These are phyloP conservation scores for Cardamine resedifolia DNA, from an alignment of 345 rosid species.

Conservation along the genomic window DNA sequence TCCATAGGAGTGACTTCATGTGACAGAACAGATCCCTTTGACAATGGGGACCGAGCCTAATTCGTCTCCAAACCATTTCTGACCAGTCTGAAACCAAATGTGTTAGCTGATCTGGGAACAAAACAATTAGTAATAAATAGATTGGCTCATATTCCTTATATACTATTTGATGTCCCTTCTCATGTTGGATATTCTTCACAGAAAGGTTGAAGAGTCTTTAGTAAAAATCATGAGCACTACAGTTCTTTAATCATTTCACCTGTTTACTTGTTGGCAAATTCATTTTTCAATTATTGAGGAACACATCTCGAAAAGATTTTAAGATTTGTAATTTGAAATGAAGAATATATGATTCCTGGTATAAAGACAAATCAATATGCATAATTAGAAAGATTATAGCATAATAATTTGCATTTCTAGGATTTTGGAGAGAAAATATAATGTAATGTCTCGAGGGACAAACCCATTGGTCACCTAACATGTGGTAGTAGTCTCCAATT, in stretches of 20 bases:
- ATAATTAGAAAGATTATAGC: constrained; percentile 8
- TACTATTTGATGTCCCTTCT: no score
- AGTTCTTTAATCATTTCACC: background rate
- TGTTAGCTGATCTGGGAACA: constrained; percentile 97
- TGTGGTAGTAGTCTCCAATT: constrained; percentile 11
- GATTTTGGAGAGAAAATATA: background rate
- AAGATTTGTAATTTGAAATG: background rate
- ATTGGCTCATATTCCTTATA: no score
- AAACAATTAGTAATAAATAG: no score
- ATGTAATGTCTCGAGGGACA: constrained; percentile 23
- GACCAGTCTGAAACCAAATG: constrained; percentile 77
- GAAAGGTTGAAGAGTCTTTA: no score
- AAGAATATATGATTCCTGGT: background rate
- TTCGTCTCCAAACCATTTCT: constrained; percentile 42
- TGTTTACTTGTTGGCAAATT: background rate
- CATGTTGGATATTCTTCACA: no score
- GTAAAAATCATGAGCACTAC: no score
- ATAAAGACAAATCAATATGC: background rate
- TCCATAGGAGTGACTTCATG: constrained; percentile 93
- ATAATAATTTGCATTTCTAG: background rate
- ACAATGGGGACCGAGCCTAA: constrained; percentile 30
- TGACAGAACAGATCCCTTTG: constrained; percentile 60
- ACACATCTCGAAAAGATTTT: background rate
- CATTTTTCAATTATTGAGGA: background rate
- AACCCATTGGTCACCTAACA: constrained; percentile 31